These are phyloP conservation scores for Alisma plantagoaquatica DNA, from an alignment of 106 monocot species.

Conservation along the genomic window DNA sequence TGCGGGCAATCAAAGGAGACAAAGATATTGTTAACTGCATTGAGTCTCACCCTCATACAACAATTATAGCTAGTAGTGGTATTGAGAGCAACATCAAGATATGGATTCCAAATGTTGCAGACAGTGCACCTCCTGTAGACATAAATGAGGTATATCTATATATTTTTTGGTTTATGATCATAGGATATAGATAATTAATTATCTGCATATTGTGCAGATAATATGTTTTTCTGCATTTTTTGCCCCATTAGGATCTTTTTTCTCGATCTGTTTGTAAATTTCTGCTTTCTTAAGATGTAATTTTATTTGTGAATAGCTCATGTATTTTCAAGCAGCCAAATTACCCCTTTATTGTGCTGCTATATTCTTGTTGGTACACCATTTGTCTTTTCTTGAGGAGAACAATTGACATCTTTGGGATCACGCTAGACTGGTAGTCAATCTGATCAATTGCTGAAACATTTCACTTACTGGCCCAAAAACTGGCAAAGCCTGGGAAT, in stretches of 20 bases:
- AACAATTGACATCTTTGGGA: too few relatives aligned
- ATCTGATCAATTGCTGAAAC: too few relatives aligned
- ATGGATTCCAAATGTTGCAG: constrained; percentile 69
- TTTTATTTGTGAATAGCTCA: background rate
- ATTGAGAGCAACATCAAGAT: constrained; percentile 82
- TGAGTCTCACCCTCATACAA: constrained; percentile 55
- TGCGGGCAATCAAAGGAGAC: constrained; percentile 89
- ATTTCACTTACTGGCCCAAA: too few relatives aligned
- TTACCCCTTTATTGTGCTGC: too few relatives aligned
- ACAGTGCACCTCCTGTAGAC: constrained; percentile 39
- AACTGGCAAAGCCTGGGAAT: too few relatives aligned
- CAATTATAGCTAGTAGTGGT: constrained; percentile 77
- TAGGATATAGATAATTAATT: background rate
- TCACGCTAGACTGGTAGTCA: too few relatives aligned
- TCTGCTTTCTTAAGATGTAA: background rate
- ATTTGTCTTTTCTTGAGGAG: too few relatives aligned
- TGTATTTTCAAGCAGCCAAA: background rate
- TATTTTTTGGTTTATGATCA: background rate
- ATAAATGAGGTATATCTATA: constrained; percentile 50
- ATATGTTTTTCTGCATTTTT: background rate
- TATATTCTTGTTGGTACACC: too few relatives aligned
- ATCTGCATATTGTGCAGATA: background rate
- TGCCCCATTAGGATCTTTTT: background rate
- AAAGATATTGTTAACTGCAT: constrained; percentile 81
- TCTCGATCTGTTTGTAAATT: background rate